A percentile compares a stretch with the other conserved stretches of the same genome.
Conservation (phyloP, 306 rosid species). For the Arachis hypogaea region DNA sequence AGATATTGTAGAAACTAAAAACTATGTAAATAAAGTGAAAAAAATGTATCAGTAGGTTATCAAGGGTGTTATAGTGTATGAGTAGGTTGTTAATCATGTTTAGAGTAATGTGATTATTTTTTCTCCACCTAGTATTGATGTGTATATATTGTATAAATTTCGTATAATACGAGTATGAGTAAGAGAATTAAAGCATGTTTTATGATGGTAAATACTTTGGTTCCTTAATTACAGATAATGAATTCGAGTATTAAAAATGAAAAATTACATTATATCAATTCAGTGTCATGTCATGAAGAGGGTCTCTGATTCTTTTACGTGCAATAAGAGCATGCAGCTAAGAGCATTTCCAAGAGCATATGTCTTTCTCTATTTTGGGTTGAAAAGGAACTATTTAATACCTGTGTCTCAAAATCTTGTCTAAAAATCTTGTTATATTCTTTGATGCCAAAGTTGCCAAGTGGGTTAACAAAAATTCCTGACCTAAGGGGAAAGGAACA, state of each 20-base stretch:
- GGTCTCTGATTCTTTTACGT: constrained; percentile 23
- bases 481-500: neutral
- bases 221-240: too few species aligned
- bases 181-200: neutral
- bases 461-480: neutral
- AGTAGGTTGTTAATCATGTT: neutral
- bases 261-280: neutral
- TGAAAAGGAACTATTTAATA: neutral
- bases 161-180: neutral
- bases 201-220: too few species aligned
- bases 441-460: constrained; percentile 25
- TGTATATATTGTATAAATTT: too few species aligned
- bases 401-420: neutral
- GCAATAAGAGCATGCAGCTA: constrained; percentile 5
- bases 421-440: neutral
- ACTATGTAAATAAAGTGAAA: neutral
- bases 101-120: neutral
- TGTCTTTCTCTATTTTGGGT: constrained; percentile 25
- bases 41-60: too few species aligned
- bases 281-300: neutral
- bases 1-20: neutral
- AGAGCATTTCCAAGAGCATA: neutral
- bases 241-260: too few species aligned
- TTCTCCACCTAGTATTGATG: too few species aligned
- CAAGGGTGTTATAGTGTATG: too few species aligned